These are phyloP conservation scores for Yamagishiella unicocca DNA, from an alignment of 139 green algal species.

Conservation along the genomic window DNA sequence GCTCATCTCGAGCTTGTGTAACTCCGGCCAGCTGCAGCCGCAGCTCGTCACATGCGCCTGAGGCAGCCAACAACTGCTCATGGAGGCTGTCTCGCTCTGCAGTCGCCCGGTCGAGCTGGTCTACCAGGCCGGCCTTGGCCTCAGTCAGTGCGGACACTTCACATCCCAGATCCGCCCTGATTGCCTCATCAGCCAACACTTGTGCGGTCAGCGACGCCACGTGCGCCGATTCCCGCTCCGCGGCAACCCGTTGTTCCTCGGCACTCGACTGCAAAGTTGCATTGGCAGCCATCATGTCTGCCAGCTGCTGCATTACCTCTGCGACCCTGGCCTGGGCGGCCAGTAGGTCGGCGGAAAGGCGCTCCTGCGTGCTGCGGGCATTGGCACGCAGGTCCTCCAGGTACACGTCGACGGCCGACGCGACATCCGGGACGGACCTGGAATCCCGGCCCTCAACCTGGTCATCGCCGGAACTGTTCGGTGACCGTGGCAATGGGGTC, in stretches of 20 bases:
- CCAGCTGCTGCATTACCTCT: neutral
- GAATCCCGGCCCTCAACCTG: too few species aligned
- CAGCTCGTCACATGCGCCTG: neutral
- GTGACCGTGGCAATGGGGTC: too few species aligned
- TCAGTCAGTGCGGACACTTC: neutral
- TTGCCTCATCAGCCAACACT: neutral
- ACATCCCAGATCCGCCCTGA: neutral
- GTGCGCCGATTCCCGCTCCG: neutral
- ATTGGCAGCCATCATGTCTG: neutral
- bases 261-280: neutral
- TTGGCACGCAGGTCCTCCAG: neutral
- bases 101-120: neutral
- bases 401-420: neutral
- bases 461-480: too few species aligned
- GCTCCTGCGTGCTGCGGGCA: neutral
- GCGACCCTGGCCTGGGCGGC: neutral
- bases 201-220: too few species aligned
- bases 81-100: neutral
- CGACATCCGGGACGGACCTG: conserved; percentile 4
- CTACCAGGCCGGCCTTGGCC: neutral
- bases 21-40: neutral
- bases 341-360: neutral
- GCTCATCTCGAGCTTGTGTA: neutral
- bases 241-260: neutral
- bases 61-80: neutral